Evolutionary conservation across 495 filamentous ascomycete genomes (phyloP).

Genomic region (Elasticomyces elasticus): DNA sequence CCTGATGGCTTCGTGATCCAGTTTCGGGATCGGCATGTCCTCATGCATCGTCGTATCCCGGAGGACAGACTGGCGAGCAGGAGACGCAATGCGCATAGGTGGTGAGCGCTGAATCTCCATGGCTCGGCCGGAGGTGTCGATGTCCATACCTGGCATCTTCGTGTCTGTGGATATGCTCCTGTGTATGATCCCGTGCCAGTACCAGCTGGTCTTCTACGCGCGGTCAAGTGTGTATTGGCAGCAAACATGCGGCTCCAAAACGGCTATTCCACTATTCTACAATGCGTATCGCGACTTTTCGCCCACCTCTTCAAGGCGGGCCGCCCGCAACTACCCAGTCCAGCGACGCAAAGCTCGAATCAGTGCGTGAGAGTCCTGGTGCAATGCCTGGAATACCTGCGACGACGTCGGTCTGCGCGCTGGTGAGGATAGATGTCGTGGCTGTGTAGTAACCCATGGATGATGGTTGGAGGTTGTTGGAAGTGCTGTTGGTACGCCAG

Average conservation of each 20-base stretch:
- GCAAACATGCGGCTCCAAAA: too few relatives aligned
- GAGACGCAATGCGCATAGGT: constrained; percentile 22
- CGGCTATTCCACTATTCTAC: not conserved
- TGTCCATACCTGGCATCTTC: constrained; percentile 18
- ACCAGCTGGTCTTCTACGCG: too few relatives aligned
- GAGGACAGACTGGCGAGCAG: constrained; percentile 12
- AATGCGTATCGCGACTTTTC: constrained; percentile 22
- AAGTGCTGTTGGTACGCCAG: constrained; percentile 7
- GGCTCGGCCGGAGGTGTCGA: not conserved
- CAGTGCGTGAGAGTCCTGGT: constrained; percentile 24
- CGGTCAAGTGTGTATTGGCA: not conserved
- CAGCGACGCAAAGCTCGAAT: constrained; percentile 30
- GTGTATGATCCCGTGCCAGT: too few relatives aligned
- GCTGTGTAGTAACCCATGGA: constrained; percentile 15
- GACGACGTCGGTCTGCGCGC: constrained; percentile 12
- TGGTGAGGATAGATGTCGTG: not conserved
- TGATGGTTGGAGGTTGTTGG: not conserved
- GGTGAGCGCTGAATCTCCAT: constrained; percentile 17
- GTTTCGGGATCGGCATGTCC: constrained; percentile 18
- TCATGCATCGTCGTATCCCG: constrained; percentile 4
- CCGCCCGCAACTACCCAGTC: constrained; percentile 35
- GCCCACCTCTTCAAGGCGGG: constrained; percentile 43
- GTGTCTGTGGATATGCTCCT: too few relatives aligned
- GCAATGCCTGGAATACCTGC: not conserved
- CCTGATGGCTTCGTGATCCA: constrained; percentile 29